phyloP scores from a whole-genome alignment of 1,284 basidiomycete genomes.

The Trichosporon faecale region DNA sequence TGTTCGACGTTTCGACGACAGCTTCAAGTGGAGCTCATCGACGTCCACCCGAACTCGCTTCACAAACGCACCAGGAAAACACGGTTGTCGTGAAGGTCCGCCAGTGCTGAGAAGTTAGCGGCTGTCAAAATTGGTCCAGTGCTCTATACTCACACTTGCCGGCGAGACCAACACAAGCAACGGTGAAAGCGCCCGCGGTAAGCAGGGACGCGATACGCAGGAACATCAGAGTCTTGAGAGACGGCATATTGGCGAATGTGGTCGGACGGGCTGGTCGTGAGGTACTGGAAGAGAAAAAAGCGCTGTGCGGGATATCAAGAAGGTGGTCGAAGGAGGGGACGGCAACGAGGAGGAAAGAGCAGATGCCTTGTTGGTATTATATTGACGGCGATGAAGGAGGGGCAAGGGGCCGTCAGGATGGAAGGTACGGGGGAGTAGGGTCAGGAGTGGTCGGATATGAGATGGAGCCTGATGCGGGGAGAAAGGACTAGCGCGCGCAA shows the following conservation, averaged over 20 bases:
- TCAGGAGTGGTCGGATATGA: not conserved
- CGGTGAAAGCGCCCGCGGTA: conserved; percentile 15
- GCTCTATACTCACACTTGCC: conserved; percentile 16
- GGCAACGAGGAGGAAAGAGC: not conserved
- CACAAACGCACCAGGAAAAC: conserved; percentile 8
- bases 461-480: conserved; percentile 3
- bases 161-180: conserved; percentile 15
- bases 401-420: not conserved
- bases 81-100: conserved; percentile 12
- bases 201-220: conserved; percentile 15
- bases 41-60: not conserved
- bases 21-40: not conserved
- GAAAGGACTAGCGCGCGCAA: not conserved
- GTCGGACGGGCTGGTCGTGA: not conserved
- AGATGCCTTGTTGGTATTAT: not conserved
- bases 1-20: too few species aligned
- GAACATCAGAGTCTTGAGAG: not conserved
- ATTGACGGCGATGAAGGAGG: not conserved
- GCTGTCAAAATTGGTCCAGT: too few species aligned
- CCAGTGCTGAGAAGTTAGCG: conserved; percentile 12
- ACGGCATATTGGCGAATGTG: not conserved
- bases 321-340: not conserved
- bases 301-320: not conserved
- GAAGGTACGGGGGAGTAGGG: not conserved
- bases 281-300: not conserved